These are phyloP conservation scores for Chimonanthus salicifolius DNA, from an alignment of 164 flowering plant genomes.

Conservation along the genomic window DNA sequence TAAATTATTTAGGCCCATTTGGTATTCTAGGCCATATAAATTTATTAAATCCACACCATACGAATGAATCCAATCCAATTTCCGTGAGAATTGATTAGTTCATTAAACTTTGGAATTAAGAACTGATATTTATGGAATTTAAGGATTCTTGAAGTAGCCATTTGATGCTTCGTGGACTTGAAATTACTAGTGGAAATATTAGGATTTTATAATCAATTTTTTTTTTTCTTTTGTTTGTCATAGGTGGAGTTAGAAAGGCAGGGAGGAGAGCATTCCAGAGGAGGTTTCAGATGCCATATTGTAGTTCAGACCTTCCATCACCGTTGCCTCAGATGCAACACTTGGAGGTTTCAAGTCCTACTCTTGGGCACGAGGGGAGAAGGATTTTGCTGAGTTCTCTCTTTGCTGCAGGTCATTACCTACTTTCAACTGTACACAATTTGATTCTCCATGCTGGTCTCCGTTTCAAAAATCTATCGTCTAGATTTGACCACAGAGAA, in stretches of 20 bases:
- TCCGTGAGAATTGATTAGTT: too few species aligned
- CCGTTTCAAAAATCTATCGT: neutral
- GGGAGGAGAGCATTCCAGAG: neutral
- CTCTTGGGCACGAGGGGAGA: neutral
- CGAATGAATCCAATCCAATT: too few species aligned
- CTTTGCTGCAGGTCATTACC: neutral
- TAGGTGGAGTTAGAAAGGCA: neutral
- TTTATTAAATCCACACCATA: too few species aligned
- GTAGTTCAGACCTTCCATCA: neutral
- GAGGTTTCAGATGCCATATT: neutral
- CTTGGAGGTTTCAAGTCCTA: neutral
- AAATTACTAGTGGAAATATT: too few species aligned
- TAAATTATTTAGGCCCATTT: too few species aligned
- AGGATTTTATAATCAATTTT: neutral
- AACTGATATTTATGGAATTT: too few species aligned
- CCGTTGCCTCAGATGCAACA: neutral
- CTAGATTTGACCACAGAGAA: neutral
- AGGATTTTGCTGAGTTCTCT: slow-evolving; percentile 4
- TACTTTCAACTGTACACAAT: neutral
- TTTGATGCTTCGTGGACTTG: too few species aligned
- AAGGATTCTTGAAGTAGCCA: too few species aligned
- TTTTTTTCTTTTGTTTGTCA: neutral
- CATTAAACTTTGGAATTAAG: too few species aligned
- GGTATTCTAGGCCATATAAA: too few species aligned
- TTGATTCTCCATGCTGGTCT: neutral